These are phyloP conservation scores for Rhodotorula babjevae DNA, from an alignment of 768 basidiomycete species.

Conservation along the genomic window DNA sequence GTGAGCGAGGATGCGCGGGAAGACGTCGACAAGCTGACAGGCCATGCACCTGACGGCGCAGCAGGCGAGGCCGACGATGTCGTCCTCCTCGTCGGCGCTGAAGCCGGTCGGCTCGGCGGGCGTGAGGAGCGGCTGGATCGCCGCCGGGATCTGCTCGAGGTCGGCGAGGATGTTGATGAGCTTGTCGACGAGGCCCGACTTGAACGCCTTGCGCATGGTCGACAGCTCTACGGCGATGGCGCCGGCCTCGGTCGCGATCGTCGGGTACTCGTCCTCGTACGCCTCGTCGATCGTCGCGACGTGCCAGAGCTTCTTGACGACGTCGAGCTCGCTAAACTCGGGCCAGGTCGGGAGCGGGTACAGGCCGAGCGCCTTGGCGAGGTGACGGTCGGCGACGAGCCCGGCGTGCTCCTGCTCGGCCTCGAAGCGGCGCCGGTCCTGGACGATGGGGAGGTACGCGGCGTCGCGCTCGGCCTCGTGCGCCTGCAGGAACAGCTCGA, in stretches of 20 bases:
- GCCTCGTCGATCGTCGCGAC: background rate
- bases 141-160: background rate
- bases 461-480: background rate
- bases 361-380: background rate
- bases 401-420: background rate
- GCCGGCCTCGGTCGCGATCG: background rate
- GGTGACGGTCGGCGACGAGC: background rate
- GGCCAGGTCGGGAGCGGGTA: background rate
- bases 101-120: background rate
- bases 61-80: background rate
- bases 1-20: background rate
- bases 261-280: background rate
- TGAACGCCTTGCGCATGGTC: background rate
- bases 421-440: background rate
- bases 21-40: background rate
- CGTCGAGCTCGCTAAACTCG: background rate
- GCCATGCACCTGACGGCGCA: background rate
- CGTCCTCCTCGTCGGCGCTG: background rate
- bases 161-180: background rate
- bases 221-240: background rate
- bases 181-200: no score
- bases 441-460: background rate
- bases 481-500: background rate
- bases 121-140: background rate
- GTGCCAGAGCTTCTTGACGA: background rate